phyloP scores from a whole-genome alignment of 2,329 filamentous ascomycete genomes.

The Cercospora nicotianae region DNA sequence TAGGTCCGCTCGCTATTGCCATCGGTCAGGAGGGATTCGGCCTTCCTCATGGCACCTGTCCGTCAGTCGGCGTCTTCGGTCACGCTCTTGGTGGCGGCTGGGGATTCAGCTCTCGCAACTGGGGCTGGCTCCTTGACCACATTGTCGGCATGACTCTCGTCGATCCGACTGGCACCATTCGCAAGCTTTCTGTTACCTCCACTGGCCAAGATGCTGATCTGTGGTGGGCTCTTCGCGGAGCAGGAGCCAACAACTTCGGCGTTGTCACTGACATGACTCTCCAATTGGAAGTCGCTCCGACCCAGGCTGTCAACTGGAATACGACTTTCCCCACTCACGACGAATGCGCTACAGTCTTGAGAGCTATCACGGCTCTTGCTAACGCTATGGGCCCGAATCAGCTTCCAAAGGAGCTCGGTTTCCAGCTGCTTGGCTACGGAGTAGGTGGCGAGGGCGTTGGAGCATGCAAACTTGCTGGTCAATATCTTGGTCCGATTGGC shows the following conservation, averaged over 20 bases:
- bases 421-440: conserved; percentile 21
- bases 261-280: conserved; percentile 19
- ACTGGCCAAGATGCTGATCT: conserved; percentile 15
- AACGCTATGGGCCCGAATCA: neutral
- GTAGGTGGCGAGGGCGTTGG: conserved; percentile 13
- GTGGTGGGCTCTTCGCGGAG: conserved; percentile 25
- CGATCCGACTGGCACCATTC: conserved; percentile 15
- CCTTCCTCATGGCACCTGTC: conserved; percentile 23
- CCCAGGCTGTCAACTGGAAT: conserved; percentile 19
- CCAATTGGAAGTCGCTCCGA: conserved; percentile 12
- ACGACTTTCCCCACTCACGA: conserved; percentile 18
- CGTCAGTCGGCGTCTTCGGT: conserved; percentile 18
- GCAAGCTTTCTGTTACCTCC: neutral
- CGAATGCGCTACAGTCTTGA: conserved; percentile 19
- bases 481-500: conserved; percentile 17
- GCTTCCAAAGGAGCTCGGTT: conserved; percentile 16
- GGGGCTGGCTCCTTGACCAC: conserved; percentile 25
- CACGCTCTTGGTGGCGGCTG: conserved; percentile 24
- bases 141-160: conserved; percentile 17
- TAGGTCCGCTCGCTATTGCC: conserved; percentile 16
- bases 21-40: conserved; percentile 19
- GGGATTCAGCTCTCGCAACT: conserved; percentile 20
- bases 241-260: conserved; percentile 26
- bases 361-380: conserved; percentile 18
- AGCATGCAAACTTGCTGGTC: conserved; percentile 21